Evolutionary conservation across 805 yeast species (phyloP).

Genomic region (Yueomyces sp.): DNA sequence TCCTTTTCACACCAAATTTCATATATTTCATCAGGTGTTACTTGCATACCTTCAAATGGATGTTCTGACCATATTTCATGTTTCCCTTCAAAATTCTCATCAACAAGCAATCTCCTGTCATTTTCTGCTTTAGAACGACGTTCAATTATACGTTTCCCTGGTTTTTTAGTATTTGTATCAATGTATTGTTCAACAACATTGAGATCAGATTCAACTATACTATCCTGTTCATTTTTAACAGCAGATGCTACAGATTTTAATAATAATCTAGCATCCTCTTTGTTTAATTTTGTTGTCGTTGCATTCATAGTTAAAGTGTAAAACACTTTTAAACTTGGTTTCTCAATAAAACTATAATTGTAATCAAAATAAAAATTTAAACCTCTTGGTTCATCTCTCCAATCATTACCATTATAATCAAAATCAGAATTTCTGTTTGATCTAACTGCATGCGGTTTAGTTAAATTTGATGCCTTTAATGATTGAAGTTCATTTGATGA

Average conservation of each 20-base stretch:
- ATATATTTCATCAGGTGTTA: conserved; percentile 40
- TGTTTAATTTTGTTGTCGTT: conserved; percentile 6
- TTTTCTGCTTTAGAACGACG: neutral
- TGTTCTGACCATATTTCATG: neutral
- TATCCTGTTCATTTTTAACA: conserved; percentile 31
- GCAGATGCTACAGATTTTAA: conserved; percentile 38
- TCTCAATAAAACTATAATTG: conserved; percentile 9
- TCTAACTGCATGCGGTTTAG: conserved; percentile 21
- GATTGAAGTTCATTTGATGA: neutral
- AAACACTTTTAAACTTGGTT: conserved; percentile 6
- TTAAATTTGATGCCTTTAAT: neutral
- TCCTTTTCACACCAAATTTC: conserved; percentile 30
- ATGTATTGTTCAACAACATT: conserved; percentile 8
- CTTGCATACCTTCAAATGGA: conserved; percentile 1
- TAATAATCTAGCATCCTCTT: conserved; percentile 8
- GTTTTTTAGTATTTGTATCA: conserved; percentile 9
- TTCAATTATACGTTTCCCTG: conserved; percentile 9
- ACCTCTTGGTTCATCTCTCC: conserved; percentile 62
- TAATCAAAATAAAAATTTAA: conserved; percentile 30
- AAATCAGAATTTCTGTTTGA: conserved; percentile 30
- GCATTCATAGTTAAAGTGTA: conserved; percentile 9
- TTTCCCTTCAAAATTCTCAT: neutral
- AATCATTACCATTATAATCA: conserved; percentile 51
- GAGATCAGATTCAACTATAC: conserved; percentile 12
- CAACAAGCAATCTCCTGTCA: neutral